phyloP scores from a whole-genome alignment of 306 rosid species.

The Abrus pulchellus region DNA sequence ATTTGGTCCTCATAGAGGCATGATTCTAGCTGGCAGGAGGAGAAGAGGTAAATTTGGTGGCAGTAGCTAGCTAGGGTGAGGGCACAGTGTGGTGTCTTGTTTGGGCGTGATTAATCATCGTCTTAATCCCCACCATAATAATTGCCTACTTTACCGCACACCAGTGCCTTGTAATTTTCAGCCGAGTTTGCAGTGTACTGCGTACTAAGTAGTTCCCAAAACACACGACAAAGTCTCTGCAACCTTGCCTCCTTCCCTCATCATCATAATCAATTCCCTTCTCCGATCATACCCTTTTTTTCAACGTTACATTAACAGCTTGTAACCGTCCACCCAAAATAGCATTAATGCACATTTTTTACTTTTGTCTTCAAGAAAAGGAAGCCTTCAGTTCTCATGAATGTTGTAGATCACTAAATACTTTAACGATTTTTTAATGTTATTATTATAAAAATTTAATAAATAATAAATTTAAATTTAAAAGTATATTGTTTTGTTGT shows the following conservation, averaged over 20 bases:
- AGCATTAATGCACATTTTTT: not conserved
- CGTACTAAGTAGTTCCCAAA: constrained; percentile 10
- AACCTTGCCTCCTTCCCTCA: not conserved
- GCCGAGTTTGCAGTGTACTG: constrained; percentile 9
- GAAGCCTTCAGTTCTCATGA: not conserved
- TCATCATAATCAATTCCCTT: not conserved
- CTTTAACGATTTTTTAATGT: too few relatives aligned
- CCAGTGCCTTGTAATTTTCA: constrained; percentile 32
- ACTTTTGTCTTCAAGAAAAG: not conserved
- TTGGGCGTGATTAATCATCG: constrained; percentile 9
- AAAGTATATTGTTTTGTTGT: too few relatives aligned
- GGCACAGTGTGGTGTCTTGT: constrained; percentile 12
- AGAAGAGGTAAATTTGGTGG: not conserved
- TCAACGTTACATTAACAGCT: not conserved
- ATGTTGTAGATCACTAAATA: too few relatives aligned
- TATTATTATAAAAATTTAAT: too few relatives aligned
- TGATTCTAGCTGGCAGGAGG: not conserved
- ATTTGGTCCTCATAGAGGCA: not conserved
- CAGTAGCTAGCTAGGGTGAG: not conserved
- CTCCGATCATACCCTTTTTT: not conserved
- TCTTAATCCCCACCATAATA: constrained; percentile 24
- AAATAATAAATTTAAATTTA: too few relatives aligned
- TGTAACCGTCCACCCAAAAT: not conserved
- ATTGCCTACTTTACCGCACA: constrained; percentile 27
- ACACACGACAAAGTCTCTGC: constrained; percentile 7